phyloP scores from a whole-genome alignment of 2,329 filamentous ascomycete genomes.

The Fusarium sp. region DNA sequence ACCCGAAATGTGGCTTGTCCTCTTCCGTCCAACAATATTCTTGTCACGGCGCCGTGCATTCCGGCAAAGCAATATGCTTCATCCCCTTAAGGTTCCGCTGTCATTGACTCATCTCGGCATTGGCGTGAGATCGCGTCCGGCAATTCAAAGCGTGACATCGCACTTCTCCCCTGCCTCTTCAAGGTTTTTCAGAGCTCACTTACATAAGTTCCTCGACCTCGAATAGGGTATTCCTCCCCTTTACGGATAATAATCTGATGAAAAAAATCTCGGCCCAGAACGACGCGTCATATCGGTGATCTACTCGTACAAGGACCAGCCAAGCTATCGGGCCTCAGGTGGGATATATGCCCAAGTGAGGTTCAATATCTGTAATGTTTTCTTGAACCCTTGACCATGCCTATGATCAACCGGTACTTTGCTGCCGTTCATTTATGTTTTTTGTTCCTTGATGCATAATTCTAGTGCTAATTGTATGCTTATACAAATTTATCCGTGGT shows the following conservation, averaged over 20 bases:
- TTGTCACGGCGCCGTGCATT: conserved; percentile 1
- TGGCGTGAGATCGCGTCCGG: conserved; percentile 30
- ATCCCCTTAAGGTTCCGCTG: conserved; percentile 5
- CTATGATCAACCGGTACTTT: conserved; percentile 12
- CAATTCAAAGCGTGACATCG: conserved; percentile 23
- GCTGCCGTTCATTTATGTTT: conserved; percentile 10
- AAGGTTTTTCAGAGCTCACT: conserved; percentile 24
- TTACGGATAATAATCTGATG: background rate
- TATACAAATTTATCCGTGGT: background rate
- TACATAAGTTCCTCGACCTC: conserved; percentile 8
- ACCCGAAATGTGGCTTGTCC: conserved; percentile 3
- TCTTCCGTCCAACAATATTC: conserved; percentile 3
- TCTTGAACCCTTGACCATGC: conserved; percentile 13
- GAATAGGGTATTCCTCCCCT: background rate
- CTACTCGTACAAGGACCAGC: conserved; percentile 8
- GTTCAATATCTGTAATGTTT: conserved; percentile 7
- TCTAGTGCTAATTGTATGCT: background rate
- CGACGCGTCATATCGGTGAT: conserved; percentile 18
- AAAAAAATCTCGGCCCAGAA: background rate
- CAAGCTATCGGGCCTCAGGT: conserved; percentile 18
- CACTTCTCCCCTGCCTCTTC: background rate
- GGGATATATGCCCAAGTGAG: conserved; percentile 12
- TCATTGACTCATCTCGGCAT: conserved; percentile 17
- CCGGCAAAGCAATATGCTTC: conserved; percentile 7
- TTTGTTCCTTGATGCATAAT: conserved; percentile 9